Evolutionary conservation across 495 filamentous ascomycete species (phyloP).

Genomic region (Lepidopterella palustris): DNA sequence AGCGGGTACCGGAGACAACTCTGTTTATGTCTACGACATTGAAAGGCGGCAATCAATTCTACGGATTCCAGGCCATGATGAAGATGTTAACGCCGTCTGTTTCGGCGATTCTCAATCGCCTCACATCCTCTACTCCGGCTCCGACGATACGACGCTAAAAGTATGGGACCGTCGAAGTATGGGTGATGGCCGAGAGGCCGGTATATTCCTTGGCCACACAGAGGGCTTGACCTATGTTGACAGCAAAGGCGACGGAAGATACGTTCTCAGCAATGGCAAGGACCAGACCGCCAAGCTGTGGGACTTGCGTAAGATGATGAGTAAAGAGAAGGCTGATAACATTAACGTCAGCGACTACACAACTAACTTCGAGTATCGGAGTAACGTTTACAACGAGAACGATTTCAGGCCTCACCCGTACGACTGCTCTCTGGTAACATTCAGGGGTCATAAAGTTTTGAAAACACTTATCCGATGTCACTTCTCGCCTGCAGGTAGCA

Average conservation of each 20-base stretch:
- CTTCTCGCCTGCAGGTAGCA: constrained; percentile 84
- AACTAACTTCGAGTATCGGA: constrained; percentile 82
- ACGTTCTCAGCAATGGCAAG: constrained; percentile 89
- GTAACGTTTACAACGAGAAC: constrained; percentile 59
- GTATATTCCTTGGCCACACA: constrained; percentile 88
- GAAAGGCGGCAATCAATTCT: constrained; percentile 69
- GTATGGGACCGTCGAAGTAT: constrained; percentile 94
- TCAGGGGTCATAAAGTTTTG: constrained; percentile 79
- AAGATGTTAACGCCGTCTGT: constrained; percentile 96
- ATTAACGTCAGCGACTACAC: constrained; percentile 50
- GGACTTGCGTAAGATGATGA: constrained; percentile 84
- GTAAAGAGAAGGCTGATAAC: constrained; percentile 53
- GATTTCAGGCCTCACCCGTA: constrained; percentile 69
- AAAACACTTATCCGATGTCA: constrained; percentile 91
- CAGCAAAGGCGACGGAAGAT: constrained; percentile 92
- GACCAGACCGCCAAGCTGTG: constrained; percentile 97
- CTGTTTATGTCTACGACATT: constrained; percentile 90
- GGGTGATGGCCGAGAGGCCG: constrained; percentile 79
- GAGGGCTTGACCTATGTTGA: constrained; percentile 95
- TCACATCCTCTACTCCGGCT: constrained; percentile 93
- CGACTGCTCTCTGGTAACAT: constrained; percentile 90
- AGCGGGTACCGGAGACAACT: constrained; percentile 71
- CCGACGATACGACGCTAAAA: constrained; percentile 88
- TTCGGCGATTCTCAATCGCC: constrained; percentile 85
- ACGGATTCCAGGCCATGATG: constrained; percentile 66